phyloP scores from a whole-genome alignment of 192 early-diverging fungal species.

The Linnemannia hyalina region DNA sequence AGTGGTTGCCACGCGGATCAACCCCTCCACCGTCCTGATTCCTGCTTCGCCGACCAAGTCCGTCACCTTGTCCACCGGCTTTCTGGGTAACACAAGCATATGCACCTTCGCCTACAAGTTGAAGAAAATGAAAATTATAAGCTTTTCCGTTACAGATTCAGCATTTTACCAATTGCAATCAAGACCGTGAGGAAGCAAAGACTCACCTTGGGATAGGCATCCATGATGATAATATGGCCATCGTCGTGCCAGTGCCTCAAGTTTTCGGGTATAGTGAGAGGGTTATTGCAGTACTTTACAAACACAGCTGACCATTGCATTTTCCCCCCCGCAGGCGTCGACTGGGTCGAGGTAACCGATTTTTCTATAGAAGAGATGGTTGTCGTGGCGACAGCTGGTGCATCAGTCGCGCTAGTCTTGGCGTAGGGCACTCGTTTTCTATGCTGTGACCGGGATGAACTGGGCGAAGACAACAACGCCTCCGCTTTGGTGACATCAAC shows the following conservation, averaged over 20 bases:
- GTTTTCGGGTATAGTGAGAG: slow-evolving; percentile 51
- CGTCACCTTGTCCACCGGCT: slow-evolving; percentile 51
- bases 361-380: too few relatives aligned
- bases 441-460: not conserved
- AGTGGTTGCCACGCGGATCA: slow-evolving; percentile 47
- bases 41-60: slow-evolving; percentile 37
- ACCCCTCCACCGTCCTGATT: slow-evolving; percentile 42
- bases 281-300: slow-evolving; percentile 55
- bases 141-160: not conserved
- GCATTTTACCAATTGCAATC: not conserved
- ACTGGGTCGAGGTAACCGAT: not conserved
- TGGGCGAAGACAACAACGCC: not conserved
- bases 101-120: slow-evolving; percentile 46
- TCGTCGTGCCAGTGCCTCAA: slow-evolving; percentile 58
- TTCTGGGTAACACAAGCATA: slow-evolving; percentile 68
- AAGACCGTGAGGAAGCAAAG: too few relatives aligned
- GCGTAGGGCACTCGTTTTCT: not conserved
- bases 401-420: not conserved
- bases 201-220: slow-evolving; percentile 68
- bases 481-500: not conserved
- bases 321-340: not conserved
- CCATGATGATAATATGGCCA: slow-evolving; percentile 62
- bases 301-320: slow-evolving; percentile 11
- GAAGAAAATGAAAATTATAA: not conserved
- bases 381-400: too few relatives aligned